Percentiles rank a stretch among this genome's conserved stretches.
Conservation (phyloP, 768 basidiomycete species). For the Hygrocybe coccinea region DNA sequence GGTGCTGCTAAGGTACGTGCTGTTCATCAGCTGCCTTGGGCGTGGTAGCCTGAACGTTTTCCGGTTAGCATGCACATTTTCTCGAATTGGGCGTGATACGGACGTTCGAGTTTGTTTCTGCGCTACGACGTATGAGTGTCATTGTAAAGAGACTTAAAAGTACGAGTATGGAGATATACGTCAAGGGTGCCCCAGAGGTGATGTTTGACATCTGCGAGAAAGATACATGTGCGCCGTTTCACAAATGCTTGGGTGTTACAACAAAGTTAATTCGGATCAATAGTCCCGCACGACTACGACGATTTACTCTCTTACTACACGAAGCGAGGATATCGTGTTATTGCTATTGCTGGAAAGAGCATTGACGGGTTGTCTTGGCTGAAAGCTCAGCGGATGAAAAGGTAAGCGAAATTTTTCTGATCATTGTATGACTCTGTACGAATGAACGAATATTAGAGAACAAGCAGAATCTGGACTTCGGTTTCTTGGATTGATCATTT, state of each 20-base stretch:
- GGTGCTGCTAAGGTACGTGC: slow-evolving; percentile 65
- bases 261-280: slow-evolving; percentile 13
- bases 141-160: slow-evolving; percentile 94
- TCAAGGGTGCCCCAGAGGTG: slow-evolving; percentile 98
- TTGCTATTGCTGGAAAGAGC: slow-evolving; percentile 95
- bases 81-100: slow-evolving; percentile 94
- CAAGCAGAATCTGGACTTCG: slow-evolving; percentile 87
- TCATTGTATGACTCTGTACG: neutral
- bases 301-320: slow-evolving; percentile 97
- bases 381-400: slow-evolving; percentile 92
- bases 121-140: slow-evolving; percentile 93
- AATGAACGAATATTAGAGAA: slow-evolving; percentile 51
- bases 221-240: slow-evolving; percentile 70
- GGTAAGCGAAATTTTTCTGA: slow-evolving; percentile 43
- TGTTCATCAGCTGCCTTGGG: neutral
- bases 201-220: slow-evolving; percentile 93
- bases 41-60: slow-evolving; percentile 1
- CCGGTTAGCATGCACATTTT: slow-evolving; percentile 84
- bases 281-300: slow-evolving; percentile 95
- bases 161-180: slow-evolving; percentile 93
- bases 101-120: slow-evolving; percentile 93
- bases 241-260: neutral
- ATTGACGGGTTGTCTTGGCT: slow-evolving; percentile 93
- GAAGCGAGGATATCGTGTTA: slow-evolving; percentile 92
- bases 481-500: slow-evolving; percentile 94